Evolutionary conservation across 805 yeast genomes (phyloP), one percentile per base, ranked within the genome.

Genomic region (Hanseniaspora clermontiae): DNA sequence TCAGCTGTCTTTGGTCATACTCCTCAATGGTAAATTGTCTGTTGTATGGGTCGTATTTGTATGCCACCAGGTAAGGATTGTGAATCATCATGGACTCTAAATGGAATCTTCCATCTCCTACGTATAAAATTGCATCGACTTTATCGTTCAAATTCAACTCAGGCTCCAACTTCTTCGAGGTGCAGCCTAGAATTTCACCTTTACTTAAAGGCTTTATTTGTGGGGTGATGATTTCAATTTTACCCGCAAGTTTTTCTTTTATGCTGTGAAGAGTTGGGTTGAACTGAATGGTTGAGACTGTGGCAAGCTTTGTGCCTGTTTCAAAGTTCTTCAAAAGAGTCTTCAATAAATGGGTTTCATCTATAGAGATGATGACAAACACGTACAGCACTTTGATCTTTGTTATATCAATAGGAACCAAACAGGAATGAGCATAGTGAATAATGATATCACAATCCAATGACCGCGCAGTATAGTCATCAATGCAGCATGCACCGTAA

Each of bases 401-500:
- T 7, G 97, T 93, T 49, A 91, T 77, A 67, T 90, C 97, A 32
- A 93, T 86, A 2, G 98, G 98, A 0, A 93, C 97, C 48, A 93
- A 74, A 70, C 98, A 93, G 8, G 96, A 88, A 68, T 93, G 98
- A 1, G 98, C 98, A 69, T 93, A 93, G 70, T 93, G 98, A 14
- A 91, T 88, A 59, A 93, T 82, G 64, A 90, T 84, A 66, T 93
- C 98, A 70, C 98, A 93, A 50, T 86, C 96, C 31, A 93, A 70
- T 0, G 97, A 82, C 60, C 90, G 75, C 1, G 98, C 98, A 0
- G 98, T 90, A 66, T 76, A 93, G 66, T 93, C 98, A 67, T 93
- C 98, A 48, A 93, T 89, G 70, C 98, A 93, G 67, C 98, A 93
- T 0, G 98, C 98, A 45, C 98, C 98, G 65, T 93, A 93, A 0